These are phyloP conservation scores for Tardiomyces digboiensis DNA, from an alignment of 1,139 yeast genomes.

Conservation along the genomic window DNA sequence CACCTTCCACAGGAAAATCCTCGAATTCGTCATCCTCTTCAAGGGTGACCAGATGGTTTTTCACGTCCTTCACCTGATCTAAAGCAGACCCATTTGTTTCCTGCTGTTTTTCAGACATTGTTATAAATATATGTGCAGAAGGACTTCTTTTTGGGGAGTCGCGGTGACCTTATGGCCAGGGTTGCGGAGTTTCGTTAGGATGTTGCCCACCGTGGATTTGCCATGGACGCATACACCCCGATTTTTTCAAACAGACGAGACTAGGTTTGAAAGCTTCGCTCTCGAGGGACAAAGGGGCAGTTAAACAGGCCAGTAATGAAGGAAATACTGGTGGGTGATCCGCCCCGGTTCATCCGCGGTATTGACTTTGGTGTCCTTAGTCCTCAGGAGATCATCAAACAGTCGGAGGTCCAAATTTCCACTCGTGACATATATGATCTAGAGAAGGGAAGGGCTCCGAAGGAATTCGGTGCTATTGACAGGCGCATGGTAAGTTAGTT, in stretches of 20 bases:
- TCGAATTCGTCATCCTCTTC: constrained; percentile 95
- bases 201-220: not conserved
- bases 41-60: constrained; percentile 40
- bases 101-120: not conserved
- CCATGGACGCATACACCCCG: not conserved
- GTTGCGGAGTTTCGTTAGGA: not conserved
- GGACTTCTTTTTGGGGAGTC: no score
- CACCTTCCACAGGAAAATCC: constrained; percentile 83
- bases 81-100: not conserved
- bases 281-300: not conserved
- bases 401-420: constrained; percentile 88
- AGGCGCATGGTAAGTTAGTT: constrained; percentile 47
- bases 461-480: constrained; percentile 81
- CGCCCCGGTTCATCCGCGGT: constrained; percentile 87
- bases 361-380: constrained; percentile 89
- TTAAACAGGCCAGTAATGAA: constrained; percentile 39
- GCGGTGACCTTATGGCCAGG: no score
- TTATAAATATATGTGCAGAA: not conserved
- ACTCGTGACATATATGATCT: constrained; percentile 90
- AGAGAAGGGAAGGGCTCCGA: constrained; percentile 76
- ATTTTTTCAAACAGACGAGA: not conserved
- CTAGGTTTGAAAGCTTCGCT: not conserved
- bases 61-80: constrained; percentile 5
- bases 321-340: constrained; percentile 67
- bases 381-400: constrained; percentile 85